Evolutionary conservation across 176 grass and related monocot genomes (phyloP), one percentile per base, ranked within the genome.

Genomic region (Triticum monococcum): DNA sequence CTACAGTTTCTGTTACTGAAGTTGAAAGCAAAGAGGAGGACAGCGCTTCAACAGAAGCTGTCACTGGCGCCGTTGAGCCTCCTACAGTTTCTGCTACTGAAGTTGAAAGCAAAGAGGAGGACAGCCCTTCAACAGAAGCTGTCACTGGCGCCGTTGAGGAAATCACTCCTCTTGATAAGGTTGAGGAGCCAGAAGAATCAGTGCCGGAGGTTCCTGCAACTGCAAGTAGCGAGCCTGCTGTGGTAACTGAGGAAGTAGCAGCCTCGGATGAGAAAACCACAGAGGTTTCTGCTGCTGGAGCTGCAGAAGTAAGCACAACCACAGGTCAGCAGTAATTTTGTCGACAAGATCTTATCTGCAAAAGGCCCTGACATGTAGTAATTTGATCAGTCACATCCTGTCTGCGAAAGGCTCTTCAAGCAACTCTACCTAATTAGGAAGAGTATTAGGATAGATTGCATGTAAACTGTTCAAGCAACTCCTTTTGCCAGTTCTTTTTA

Each of bases 261-360:
- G 87, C 26, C 23, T 61, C 59, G 31, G 72, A 77, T 81, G 76
- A 89, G 69, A 45, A 52, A 87, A 77, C 57, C 26, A 76, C 74
- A 59, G 78, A 84, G 75, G 83, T 65, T 79, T 70, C 79, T 65
- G 85, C 83, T 93, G 52, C 75, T 75, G 87, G 22, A 89, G 85
- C 85, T 43, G 89, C 68, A 83, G 69, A 79, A 87, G 83, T 45
- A 91, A 91, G 81, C 73, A 81, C 81, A 18, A 50, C 67, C 62
- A 89, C 89, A 92, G 93, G 93, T 95, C 33, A 76, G 93, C 90
- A 89, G 83, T 78, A 87, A 79, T 85, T 79, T 83, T 85, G 31
- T 66, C 7, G 83, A 78, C 13, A 35, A 87, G 60, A 84, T 48
- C 20, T 84, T 87, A 30, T 75, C 67, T 77, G 25, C 68, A 80